Conservation (phyloP, 2,329 filamentous ascomycete species). For the Colletotrichum agaves region DNA sequence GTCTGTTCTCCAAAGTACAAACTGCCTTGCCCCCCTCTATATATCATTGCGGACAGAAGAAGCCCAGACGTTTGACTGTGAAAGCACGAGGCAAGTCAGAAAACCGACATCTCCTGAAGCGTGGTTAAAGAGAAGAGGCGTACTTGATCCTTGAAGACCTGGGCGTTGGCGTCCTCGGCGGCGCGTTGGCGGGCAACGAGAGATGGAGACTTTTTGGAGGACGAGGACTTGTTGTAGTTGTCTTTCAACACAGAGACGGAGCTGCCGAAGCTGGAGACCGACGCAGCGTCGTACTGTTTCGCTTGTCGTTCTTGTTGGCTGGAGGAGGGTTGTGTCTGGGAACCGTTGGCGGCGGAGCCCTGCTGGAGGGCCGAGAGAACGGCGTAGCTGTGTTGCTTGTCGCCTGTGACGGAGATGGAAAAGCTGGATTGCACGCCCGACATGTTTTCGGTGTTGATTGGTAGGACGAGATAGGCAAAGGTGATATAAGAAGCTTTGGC, state of each 20-base stretch:
- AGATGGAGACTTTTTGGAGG: slow-evolving; percentile 21
- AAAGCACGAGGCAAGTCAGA: background rate
- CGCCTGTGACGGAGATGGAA: slow-evolving; percentile 32
- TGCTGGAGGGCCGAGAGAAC: slow-evolving; percentile 26
- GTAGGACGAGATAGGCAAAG: no score
- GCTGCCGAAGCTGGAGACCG: slow-evolving; percentile 38
- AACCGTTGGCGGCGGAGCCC: slow-evolving; percentile 12
- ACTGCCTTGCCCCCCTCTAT: background rate
- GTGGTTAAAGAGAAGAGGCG: background rate
- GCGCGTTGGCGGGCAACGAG: slow-evolving; percentile 30
- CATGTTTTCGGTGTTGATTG: slow-evolving; percentile 15
- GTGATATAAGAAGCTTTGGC: background rate
- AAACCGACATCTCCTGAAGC: background rate
- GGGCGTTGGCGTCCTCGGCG: slow-evolving; percentile 16
- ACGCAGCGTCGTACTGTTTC: slow-evolving; percentile 29
- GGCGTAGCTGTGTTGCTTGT: slow-evolving; percentile 29
- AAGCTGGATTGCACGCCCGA: slow-evolving; percentile 34
- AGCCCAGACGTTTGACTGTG: background rate
- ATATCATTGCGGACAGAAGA: slow-evolving; percentile 14
- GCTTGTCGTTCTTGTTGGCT: background rate
- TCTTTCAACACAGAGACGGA: slow-evolving; percentile 24
- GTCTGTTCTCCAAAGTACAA: no score
- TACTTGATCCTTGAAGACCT: slow-evolving; percentile 3
- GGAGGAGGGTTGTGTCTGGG: slow-evolving; percentile 10
- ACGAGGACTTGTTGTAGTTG: background rate